Percentiles rank a stretch among this genome's conserved stretches.
Conservation (phyloP, 73 alveolate species). For the Halteria grandinella region DNA sequence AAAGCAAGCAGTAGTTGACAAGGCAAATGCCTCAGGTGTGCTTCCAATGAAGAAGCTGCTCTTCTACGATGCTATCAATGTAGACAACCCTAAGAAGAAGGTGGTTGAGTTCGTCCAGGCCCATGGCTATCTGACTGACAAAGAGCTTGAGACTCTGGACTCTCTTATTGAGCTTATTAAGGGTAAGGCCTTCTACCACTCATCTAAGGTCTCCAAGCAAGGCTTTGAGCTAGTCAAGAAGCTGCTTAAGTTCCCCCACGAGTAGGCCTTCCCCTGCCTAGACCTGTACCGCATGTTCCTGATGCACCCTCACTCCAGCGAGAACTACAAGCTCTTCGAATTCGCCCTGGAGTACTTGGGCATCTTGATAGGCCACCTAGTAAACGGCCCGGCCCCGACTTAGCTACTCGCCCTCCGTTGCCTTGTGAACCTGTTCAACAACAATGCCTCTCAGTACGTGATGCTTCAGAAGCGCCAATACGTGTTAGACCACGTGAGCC, state of each 20-base stretch:
- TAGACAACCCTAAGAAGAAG: constrained; percentile 93
- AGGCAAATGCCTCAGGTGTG: too few relatives aligned
- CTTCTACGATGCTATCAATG: constrained; percentile 82
- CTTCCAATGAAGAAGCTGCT: constrained; percentile 76
- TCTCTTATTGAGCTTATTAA: constrained; percentile 70
- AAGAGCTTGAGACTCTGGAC: constrained; percentile 79
- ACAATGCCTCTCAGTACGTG: constrained; percentile 68
- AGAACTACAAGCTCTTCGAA: constrained; percentile 82
- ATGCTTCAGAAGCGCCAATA: constrained; percentile 65
- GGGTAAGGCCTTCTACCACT: constrained; percentile 79
- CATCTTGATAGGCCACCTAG: constrained; percentile 46
- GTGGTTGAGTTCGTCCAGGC: constrained; percentile 86
- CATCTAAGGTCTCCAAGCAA: constrained; percentile 69
- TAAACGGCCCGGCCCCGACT: constrained; percentile 48
- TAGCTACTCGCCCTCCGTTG: constrained; percentile 80
- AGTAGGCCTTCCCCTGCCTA: constrained; percentile 88
- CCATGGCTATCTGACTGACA: constrained; percentile 69
- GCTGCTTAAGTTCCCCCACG: constrained; percentile 89
- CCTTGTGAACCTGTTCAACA: constrained; percentile 80
- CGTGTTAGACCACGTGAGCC: constrained; percentile 72
- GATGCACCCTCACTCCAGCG: constrained; percentile 84
- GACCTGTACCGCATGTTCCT: constrained; percentile 94
- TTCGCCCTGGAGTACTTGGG: constrained; percentile 81
- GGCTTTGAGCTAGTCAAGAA: constrained; percentile 80
- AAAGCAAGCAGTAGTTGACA: too few relatives aligned